Percentiles rank a stretch among this genome's conserved stretches.
phyloP scores from a whole-genome alignment of 148 eudicot species.

The Chenopodium album region DNA sequence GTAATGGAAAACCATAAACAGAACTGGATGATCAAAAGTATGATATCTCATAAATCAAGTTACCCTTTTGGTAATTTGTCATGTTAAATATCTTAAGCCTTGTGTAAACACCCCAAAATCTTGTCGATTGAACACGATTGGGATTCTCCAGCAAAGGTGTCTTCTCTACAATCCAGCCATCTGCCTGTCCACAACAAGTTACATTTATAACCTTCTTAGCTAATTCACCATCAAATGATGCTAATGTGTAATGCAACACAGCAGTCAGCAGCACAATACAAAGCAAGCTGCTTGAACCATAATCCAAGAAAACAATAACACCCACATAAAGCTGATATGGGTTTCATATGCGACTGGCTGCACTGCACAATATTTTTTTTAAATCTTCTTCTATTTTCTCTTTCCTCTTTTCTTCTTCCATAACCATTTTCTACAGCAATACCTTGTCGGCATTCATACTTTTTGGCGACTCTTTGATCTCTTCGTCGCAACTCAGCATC shows the following conservation, averaged over 20 bases:
- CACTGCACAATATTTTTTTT: too few relatives aligned
- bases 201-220: conserved; percentile 7
- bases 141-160: conserved; percentile 84
- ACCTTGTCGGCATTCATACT: too few relatives aligned
- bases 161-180: conserved; percentile 89
- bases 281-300: background rate
- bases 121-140: conserved; percentile 72
- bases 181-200: conserved; percentile 53
- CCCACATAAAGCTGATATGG: background rate
- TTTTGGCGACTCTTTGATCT: too few relatives aligned
- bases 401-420: too few relatives aligned
- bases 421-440: too few relatives aligned
- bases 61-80: conserved; percentile 86
- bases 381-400: too few relatives aligned
- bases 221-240: background rate
- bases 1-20: background rate
- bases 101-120: conserved; percentile 99
- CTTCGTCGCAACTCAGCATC: too few relatives aligned
- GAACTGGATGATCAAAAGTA: background rate
- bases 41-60: conserved; percentile 16
- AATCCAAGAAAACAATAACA: background rate
- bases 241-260: too few relatives aligned
- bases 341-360: too few relatives aligned
- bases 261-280: background rate
- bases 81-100: conserved; percentile 94